phyloP scores from a whole-genome alignment of 306 rosid genomes.

The Corylus avellana region DNA sequence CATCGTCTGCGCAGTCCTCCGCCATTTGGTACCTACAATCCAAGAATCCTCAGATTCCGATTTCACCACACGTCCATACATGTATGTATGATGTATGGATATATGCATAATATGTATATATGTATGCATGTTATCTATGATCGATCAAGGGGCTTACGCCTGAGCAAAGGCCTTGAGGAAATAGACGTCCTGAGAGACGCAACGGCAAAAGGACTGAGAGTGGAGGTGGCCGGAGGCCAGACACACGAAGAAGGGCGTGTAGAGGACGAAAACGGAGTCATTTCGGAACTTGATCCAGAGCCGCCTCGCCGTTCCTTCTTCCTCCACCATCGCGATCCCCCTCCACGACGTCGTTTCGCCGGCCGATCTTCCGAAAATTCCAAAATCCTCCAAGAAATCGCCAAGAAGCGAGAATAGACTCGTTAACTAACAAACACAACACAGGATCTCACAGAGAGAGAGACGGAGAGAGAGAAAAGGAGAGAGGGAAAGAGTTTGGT shows the following conservation, averaged over 20 bases:
- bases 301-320: constrained; percentile 64
- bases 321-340: constrained; percentile 34
- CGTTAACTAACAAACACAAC: not conserved
- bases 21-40: constrained; percentile 33
- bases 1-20: constrained; percentile 31
- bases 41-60: constrained; percentile 1
- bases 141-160: constrained; percentile 58
- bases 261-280: constrained; percentile 60
- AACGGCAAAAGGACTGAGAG: constrained; percentile 68
- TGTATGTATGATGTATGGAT: not conserved
- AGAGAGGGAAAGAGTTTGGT: not conserved
- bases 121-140: not conserved
- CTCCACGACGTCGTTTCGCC: not conserved
- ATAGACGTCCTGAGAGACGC: constrained; percentile 76
- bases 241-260: constrained; percentile 69
- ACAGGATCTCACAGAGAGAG: not conserved
- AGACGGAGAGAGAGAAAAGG: not conserved
- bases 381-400: not conserved
- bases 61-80: not conserved
- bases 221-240: constrained; percentile 73
- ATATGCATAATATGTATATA: not conserved
- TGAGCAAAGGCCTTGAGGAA: constrained; percentile 75
- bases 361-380: not conserved
- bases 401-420: not conserved
- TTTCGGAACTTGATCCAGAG: constrained; percentile 75